A percentile compares a stretch with the other conserved stretches of the same genome.
Conservation (phyloP, 2,329 filamentous ascomycete species). For the Sclerotinia nivalis region DNA sequence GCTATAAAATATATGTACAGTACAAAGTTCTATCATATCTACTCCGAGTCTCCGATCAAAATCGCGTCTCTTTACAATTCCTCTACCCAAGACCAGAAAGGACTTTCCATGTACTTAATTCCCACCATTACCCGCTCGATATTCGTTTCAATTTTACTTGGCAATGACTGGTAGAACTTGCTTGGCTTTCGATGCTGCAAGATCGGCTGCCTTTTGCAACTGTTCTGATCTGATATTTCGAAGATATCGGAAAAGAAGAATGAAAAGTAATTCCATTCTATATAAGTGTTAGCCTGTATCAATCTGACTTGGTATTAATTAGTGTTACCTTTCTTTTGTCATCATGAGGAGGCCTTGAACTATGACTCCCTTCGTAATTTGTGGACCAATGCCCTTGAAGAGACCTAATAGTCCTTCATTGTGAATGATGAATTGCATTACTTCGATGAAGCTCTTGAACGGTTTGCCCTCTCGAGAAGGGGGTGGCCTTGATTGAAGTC, state of each 20-base stretch:
- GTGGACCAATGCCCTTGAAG: constrained; percentile 95
- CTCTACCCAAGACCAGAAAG: background rate
- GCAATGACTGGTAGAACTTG: constrained; percentile 35
- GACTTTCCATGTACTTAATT: constrained; percentile 19
- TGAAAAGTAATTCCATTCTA: constrained; percentile 84
- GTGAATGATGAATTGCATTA: constrained; percentile 90
- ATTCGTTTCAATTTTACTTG: constrained; percentile 30
- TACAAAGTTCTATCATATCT: constrained; percentile 16
- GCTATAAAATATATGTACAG: constrained; percentile 20
- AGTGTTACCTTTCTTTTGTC: constrained; percentile 85
- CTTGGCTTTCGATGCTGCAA: constrained; percentile 62
- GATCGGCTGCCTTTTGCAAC: constrained; percentile 64
- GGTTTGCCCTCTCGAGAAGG: constrained; percentile 81
- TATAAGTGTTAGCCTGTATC: constrained; percentile 25
- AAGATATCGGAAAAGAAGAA: constrained; percentile 82
- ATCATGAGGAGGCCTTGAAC: constrained; percentile 98
- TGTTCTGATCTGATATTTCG: constrained; percentile 68
- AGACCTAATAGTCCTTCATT: constrained; percentile 81
- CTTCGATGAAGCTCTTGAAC: constrained; percentile 90
- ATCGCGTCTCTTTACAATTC: background rate
- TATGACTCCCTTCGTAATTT: constrained; percentile 87
- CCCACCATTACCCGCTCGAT: constrained; percentile 6
- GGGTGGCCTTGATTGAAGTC: constrained; percentile 89
- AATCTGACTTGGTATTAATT: background rate
- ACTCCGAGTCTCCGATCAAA: constrained; percentile 1